phyloP scores from a whole-genome alignment of 2,329 filamentous ascomycete genomes.

The Xenosphaeropsis pyriputrescens region DNA sequence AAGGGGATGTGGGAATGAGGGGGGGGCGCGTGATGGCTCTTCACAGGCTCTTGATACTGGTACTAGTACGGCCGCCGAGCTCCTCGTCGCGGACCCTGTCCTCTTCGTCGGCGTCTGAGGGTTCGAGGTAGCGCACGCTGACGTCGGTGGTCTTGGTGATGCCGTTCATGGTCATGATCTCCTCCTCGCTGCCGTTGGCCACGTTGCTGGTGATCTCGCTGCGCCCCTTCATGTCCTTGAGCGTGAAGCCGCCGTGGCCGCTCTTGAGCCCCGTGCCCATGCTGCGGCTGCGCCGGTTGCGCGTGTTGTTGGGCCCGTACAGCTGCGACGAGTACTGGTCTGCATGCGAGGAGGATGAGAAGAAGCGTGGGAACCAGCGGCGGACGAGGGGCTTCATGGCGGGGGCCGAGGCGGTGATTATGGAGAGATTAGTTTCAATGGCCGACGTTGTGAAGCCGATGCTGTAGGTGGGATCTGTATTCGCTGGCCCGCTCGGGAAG shows the following conservation, averaged over 20 bases:
- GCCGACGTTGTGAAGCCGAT: conserved; percentile 18
- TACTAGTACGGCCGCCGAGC: too few relatives aligned
- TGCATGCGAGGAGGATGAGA: conserved; percentile 6
- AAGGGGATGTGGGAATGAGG: too few relatives aligned
- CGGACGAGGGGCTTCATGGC: conserved; percentile 20
- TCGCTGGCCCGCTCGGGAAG: conserved; percentile 4
- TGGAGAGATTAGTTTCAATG: conserved; percentile 22
- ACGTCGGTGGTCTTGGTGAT: neutral
- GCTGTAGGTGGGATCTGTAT: conserved; percentile 3
- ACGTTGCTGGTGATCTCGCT: neutral
- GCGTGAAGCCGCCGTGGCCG: neutral
- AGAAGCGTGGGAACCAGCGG: conserved; percentile 19
- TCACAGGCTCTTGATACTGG: too few relatives aligned
- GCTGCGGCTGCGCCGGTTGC: neutral
- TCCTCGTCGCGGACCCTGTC: too few relatives aligned
- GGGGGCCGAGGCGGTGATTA: conserved; percentile 21
- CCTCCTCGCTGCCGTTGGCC: neutral
- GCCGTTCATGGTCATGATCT: neutral
- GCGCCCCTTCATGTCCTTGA: neutral
- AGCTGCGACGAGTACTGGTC: neutral
- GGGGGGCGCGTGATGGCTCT: too few relatives aligned
- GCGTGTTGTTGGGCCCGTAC: neutral
- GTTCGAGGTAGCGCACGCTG: neutral
- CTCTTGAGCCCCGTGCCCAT: neutral
- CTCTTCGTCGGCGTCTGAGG: too few relatives aligned